These are phyloP conservation scores for Laburnicola sp. DNA, from an alignment of 2,329 filamentous ascomycete species.

Conservation along the genomic window DNA sequence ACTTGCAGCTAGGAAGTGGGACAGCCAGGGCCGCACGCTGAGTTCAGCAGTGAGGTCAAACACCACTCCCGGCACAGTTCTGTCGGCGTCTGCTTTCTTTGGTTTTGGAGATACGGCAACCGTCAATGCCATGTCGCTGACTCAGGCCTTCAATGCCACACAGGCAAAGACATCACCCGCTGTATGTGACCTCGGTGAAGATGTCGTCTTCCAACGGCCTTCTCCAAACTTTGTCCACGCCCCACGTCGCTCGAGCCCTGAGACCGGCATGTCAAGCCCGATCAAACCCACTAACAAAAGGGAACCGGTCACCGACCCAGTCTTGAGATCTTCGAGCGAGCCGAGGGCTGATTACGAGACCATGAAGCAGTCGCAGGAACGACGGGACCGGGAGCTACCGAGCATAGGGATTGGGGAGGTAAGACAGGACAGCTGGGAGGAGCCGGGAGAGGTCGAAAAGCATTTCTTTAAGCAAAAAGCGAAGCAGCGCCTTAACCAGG, in stretches of 20 bases:
- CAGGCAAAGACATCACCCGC: slow-evolving; percentile 51
- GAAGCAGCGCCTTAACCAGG: slow-evolving; percentile 27
- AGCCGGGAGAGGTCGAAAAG: slow-evolving; percentile 24
- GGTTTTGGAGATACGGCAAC: slow-evolving; percentile 28
- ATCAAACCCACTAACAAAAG: slow-evolving; percentile 31
- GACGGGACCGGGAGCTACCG: slow-evolving; percentile 29
- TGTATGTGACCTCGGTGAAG: slow-evolving; percentile 44
- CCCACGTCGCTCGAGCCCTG: slow-evolving; percentile 45
- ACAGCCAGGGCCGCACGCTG: slow-evolving; percentile 45
- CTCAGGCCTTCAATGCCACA: slow-evolving; percentile 52
- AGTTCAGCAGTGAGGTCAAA: slow-evolving; percentile 44
- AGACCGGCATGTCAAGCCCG: slow-evolving; percentile 45
- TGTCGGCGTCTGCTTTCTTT: slow-evolving; percentile 44
- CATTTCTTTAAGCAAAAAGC: slow-evolving; percentile 24
- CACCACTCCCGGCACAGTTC: slow-evolving; percentile 47
- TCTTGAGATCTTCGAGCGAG: slow-evolving; percentile 42
- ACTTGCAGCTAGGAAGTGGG: slow-evolving; percentile 45
- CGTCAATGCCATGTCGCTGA: slow-evolving; percentile 46
- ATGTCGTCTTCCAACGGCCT: slow-evolving; percentile 50
- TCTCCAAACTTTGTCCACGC: slow-evolving; percentile 48
- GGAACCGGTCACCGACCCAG: slow-evolving; percentile 23
- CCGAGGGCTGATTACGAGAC: slow-evolving; percentile 49
- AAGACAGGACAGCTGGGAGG: slow-evolving; percentile 37
- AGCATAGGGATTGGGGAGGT: slow-evolving; percentile 13
- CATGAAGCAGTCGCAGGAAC: slow-evolving; percentile 51